phyloP scores from a whole-genome alignment of 257 asterid genomes.

The Penstemon eatonii region DNA sequence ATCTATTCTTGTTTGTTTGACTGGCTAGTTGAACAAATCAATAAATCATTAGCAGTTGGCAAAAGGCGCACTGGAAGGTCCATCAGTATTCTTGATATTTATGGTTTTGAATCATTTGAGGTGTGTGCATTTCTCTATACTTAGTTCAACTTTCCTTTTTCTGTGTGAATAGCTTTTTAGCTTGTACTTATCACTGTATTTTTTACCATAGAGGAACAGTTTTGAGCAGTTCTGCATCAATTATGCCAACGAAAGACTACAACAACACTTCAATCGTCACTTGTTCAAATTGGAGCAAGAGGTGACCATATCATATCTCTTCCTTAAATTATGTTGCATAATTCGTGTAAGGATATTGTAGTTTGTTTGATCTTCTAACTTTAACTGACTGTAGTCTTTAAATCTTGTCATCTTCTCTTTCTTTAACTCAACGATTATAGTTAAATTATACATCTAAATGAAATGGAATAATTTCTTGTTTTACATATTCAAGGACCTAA shows the following conservation, averaged over 20 bases:
- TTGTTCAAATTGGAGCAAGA: constrained; percentile 98
- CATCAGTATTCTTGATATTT: constrained; percentile 94
- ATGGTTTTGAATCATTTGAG: constrained; percentile 98
- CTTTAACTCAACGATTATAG: not conserved
- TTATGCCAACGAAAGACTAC: constrained; percentile 96
- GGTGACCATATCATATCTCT: constrained; percentile 43
- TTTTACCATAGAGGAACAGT: constrained; percentile 71
- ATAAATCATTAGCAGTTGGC: constrained; percentile 88
- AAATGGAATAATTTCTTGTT: too few relatives aligned
- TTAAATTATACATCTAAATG: too few relatives aligned
- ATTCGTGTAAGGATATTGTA: not conserved
- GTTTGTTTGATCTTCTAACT: constrained; percentile 10
- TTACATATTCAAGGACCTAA: too few relatives aligned
- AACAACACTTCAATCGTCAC: constrained; percentile 97
- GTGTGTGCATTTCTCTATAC: constrained; percentile 38
- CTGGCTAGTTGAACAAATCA: constrained; percentile 96
- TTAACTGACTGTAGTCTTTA: not conserved
- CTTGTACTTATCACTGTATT: constrained; percentile 21
- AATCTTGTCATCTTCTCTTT: constrained; percentile 6
- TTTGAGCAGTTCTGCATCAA: constrained; percentile 98
- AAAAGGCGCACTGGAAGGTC: constrained; percentile 97
- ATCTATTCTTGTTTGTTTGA: constrained; percentile 93
- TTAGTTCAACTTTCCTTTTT: constrained; percentile 18
- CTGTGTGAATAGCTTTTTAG: constrained; percentile 20
- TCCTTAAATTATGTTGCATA: constrained; percentile 1